These are phyloP conservation scores for Aspergillus sclerotioniger DNA, from an alignment of 495 filamentous ascomycete genomes.

Conservation along the genomic window DNA sequence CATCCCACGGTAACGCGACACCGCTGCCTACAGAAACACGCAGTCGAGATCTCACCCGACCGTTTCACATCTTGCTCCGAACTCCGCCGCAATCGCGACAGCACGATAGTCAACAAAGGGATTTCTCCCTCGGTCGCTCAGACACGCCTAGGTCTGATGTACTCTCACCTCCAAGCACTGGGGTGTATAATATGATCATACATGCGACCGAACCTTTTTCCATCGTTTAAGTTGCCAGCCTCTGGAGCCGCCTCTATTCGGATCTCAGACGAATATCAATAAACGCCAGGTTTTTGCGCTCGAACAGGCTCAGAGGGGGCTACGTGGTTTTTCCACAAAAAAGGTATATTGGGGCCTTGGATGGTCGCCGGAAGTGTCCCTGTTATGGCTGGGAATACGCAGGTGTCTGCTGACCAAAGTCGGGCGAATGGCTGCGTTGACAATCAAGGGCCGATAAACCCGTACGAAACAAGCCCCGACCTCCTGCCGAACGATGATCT, in stretches of 20 bases:
- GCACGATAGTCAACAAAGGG: background rate
- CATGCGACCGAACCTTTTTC: too few relatives aligned
- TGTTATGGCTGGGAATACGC: conserved; percentile 28
- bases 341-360: conserved; percentile 2
- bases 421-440: conserved; percentile 28
- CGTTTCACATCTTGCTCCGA: conserved; percentile 14
- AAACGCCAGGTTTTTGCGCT: background rate
- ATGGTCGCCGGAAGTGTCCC: conserved; percentile 5
- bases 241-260: too few relatives aligned
- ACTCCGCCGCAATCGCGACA: conserved; percentile 6
- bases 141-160: background rate
- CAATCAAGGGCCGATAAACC: conserved; percentile 19
- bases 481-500: conserved; percentile 37
- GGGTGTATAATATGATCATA: too few relatives aligned
- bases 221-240: too few relatives aligned
- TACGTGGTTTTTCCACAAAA: background rate
- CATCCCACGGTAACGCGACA: background rate
- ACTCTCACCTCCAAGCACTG: background rate
- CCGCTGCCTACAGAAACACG: background rate
- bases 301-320: background rate
- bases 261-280: background rate
- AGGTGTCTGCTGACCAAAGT: conserved; percentile 18
- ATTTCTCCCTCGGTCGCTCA: background rate
- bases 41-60: conserved; percentile 10
- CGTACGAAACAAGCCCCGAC: conserved; percentile 39